Evolutionary conservation across 2,329 filamentous ascomycete genomes (phyloP), one percentile per base, ranked within the genome.

Genomic region (Aspergillus melleus): DNA sequence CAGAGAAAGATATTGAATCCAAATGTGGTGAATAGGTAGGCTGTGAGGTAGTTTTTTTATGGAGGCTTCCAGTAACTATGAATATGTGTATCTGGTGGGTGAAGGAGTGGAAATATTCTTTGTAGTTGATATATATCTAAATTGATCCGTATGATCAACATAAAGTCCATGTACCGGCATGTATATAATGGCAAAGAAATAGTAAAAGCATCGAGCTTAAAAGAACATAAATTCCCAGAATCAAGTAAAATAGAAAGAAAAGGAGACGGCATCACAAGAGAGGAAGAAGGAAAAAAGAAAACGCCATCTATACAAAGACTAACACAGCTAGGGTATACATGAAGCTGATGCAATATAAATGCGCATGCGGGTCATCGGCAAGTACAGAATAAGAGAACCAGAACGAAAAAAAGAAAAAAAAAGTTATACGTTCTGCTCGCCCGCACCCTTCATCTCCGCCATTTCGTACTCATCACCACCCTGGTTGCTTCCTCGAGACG

Each of bases 381-480:
- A 52, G 39, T 49, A 32, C 24, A 47, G 44, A 55, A 57, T 32
- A 30, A 58, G 11, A 30, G 19, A 29, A 58, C 54, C 50, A 50
- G 52, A 26, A 46, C 22, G 42, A 46, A 63, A 49, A 47, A 59
- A 42, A n/a, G 29, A n/a, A 51, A 42, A 26, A 32, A 39, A 52
- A 56, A 50, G 53, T 69, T 68, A 76, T 68, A 71, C 71, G 58
- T 69, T 68, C 51, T 64, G 66, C 44, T 72, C 71, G 24, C 66
- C 70, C 14, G 60, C 61, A 19, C 66, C 66, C 53, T 73, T 76
- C 70, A 76, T 67, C 22, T 68, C 64, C 42, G 67, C 62, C 74
- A 76, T 68, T 60, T 76, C 74, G 60, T 74, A 76, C 49, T 75
- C 74, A 49, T 52, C 59, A 32, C 59, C 62, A 36, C 65, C 65